phyloP scores from a whole-genome alignment of 225 moss, liverwort and hornwort species.

The Polytrichum commune region DNA sequence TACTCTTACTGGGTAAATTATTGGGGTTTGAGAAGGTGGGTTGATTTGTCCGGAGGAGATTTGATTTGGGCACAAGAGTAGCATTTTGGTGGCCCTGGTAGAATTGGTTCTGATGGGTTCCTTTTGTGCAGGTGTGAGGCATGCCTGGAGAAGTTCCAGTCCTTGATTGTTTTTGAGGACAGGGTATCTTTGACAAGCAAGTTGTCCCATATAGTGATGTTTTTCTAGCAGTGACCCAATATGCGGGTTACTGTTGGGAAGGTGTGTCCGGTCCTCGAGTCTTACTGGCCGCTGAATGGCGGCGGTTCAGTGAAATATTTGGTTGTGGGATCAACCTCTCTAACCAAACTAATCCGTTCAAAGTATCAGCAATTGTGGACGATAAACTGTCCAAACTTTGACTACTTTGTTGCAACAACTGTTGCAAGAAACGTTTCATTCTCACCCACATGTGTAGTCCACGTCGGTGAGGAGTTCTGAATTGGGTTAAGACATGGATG shows the following conservation, averaged over 20 bases:
- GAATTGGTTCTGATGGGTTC: no score
- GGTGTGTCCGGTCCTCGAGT: slow-evolving; percentile 13
- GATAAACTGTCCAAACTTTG: background rate
- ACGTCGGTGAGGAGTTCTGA: slow-evolving; percentile 1
- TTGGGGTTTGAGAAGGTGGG: no score
- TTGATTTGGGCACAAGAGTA: no score
- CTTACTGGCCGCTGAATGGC: slow-evolving; percentile 1
- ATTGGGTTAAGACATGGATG: slow-evolving; percentile 1
- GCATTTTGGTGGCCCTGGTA: no score
- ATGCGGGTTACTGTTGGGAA: slow-evolving; percentile 16
- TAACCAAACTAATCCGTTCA: slow-evolving; percentile 15
- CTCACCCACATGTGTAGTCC: background rate
- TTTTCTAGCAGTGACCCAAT: slow-evolving; percentile 7
- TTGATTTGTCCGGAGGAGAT: no score
- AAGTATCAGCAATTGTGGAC: slow-evolving; percentile 2
- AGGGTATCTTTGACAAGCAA: background rate
- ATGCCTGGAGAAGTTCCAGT: background rate
- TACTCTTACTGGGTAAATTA: no score
- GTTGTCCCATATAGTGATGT: slow-evolving; percentile 4
- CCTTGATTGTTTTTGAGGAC: slow-evolving; percentile 8
- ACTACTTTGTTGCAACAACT: slow-evolving; percentile 3
- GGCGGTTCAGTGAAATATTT: slow-evolving; percentile 10
- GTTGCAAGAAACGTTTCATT: slow-evolving; percentile 7
- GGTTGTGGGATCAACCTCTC: slow-evolving; percentile 24
- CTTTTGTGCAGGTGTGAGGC: slow-evolving; percentile 5